Percentiles rank a stretch among this genome's conserved stretches.
Conservation (phyloP, 2,329 filamentous ascomycete genomes). For the Alternaria angustiovoidea region DNA sequence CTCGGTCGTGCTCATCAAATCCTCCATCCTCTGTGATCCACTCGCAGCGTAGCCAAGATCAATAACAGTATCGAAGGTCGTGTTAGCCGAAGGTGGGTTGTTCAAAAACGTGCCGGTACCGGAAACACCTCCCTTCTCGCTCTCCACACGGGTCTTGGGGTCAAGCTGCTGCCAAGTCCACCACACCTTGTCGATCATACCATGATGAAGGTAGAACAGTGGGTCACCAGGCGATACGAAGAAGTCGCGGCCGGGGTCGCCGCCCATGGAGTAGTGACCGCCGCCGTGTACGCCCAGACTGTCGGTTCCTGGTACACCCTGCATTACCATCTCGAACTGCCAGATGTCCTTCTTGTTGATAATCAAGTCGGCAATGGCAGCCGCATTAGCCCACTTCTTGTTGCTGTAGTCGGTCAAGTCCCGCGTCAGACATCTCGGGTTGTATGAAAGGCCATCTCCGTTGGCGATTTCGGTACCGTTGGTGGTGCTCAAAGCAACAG, state of each 20-base stretch:
- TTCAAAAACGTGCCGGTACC: constrained; percentile 59
- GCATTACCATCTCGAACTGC: constrained; percentile 44
- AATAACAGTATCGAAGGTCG: constrained; percentile 56
- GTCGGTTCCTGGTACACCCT: constrained; percentile 35
- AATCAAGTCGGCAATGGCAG: constrained; percentile 32
- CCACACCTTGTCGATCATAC: constrained; percentile 55
- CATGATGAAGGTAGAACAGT: constrained; percentile 59
- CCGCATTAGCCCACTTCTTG: constrained; percentile 33
- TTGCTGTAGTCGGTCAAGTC: constrained; percentile 36
- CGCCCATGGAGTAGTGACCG: constrained; percentile 56
- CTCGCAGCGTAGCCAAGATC: constrained; percentile 50
- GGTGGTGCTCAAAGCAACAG: constrained; percentile 20
- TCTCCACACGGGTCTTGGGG: constrained; percentile 40
- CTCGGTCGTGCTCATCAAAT: constrained; percentile 43
- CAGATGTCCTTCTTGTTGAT: constrained; percentile 32
- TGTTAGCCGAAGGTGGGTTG: constrained; percentile 53
- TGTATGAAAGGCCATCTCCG: constrained; percentile 24
- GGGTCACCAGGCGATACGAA: constrained; percentile 42
- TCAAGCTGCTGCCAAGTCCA: constrained; percentile 54
- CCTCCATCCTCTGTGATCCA: constrained; percentile 19
- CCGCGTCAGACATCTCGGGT: constrained; percentile 39
- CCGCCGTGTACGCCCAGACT: constrained; percentile 43
- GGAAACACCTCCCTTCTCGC: constrained; percentile 38
- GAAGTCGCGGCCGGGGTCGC: constrained; percentile 49
- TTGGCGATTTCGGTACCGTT: constrained; percentile 39